Evolutionary conservation across 805 yeast genomes (phyloP).

Genomic region (Candida quercuum): DNA sequence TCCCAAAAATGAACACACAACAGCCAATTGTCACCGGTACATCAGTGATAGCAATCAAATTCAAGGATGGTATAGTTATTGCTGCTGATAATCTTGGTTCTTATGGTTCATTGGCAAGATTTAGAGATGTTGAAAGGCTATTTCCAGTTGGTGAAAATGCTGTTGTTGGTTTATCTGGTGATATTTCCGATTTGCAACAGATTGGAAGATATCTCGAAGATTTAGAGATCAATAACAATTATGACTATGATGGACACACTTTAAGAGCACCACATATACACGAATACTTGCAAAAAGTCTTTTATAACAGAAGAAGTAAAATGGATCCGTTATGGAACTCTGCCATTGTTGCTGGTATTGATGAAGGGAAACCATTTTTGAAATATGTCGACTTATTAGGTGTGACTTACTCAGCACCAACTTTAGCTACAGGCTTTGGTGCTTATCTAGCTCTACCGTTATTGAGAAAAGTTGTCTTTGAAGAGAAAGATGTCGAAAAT

Average conservation of each 20-base stretch:
- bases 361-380: constrained; percentile 67
- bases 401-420: constrained; percentile 80
- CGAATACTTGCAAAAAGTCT: constrained; percentile 76
- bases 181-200: constrained; percentile 88
- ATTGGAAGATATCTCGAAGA: constrained; percentile 71
- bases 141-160: constrained; percentile 80
- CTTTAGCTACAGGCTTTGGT: constrained; percentile 95
- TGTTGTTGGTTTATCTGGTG: constrained; percentile 92
- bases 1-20: constrained; percentile 83
- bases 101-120: constrained; percentile 88
- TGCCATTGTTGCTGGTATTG: constrained; percentile 83
- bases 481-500: constrained; percentile 67
- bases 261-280: constrained; percentile 85
- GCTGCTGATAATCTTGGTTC: constrained; percentile 95
- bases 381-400: constrained; percentile 89
- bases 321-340: constrained; percentile 98
- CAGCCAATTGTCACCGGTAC: constrained; percentile 96
- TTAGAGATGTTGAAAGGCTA: constrained; percentile 80
- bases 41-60: constrained; percentile 88
- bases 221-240: constrained; percentile 70
- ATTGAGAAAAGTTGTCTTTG: constrained; percentile 76
- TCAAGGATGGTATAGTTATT: constrained; percentile 81
- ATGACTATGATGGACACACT: constrained; percentile 65
- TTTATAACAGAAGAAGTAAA: constrained; percentile 84
- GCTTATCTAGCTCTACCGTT: constrained; percentile 91